phyloP scores from a whole-genome alignment of 2,329 filamentous ascomycete species.

The Fusarium sp. region DNA sequence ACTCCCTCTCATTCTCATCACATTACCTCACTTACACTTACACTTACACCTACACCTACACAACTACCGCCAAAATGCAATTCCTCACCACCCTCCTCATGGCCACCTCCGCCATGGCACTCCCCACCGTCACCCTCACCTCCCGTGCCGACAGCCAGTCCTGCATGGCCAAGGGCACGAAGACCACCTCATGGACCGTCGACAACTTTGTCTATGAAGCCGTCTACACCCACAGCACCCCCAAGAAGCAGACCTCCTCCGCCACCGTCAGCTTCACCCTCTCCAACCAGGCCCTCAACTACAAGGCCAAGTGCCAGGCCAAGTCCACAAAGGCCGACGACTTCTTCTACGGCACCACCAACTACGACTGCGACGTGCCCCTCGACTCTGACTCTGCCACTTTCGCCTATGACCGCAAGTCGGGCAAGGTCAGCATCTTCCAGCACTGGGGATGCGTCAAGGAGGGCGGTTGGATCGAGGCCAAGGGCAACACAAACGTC shows the following conservation, averaged over 20 bases:
- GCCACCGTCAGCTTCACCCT: conserved; percentile 61
- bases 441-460: conserved; percentile 62
- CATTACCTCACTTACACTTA: background rate
- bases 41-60: background rate
- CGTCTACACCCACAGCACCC: conserved; percentile 60
- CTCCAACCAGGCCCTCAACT: conserved; percentile 57
- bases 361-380: conserved; percentile 57
- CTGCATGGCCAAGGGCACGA: conserved; percentile 41
- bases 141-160: conserved; percentile 22
- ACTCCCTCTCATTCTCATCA: background rate
- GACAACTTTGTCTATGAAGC: conserved; percentile 60
- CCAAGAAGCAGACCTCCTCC: conserved; percentile 60
- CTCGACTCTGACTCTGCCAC: conserved; percentile 46
- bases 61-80: conserved; percentile 39
- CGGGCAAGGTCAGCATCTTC: conserved; percentile 54
- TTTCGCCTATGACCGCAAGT: conserved; percentile 58
- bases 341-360: conserved; percentile 61
- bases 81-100: conserved; percentile 45
- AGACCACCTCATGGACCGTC: conserved; percentile 53
- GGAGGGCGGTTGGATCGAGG: conserved; percentile 50
- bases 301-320: conserved; percentile 55
- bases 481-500: conserved; percentile 44
- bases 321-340: conserved; percentile 55
- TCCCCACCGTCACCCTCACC: conserved; percentile 35
- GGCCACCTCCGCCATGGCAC: conserved; percentile 44